These are phyloP conservation scores for Geopyxis carbonaria DNA, from an alignment of 495 filamentous ascomycete genomes.

Conservation along the genomic window DNA sequence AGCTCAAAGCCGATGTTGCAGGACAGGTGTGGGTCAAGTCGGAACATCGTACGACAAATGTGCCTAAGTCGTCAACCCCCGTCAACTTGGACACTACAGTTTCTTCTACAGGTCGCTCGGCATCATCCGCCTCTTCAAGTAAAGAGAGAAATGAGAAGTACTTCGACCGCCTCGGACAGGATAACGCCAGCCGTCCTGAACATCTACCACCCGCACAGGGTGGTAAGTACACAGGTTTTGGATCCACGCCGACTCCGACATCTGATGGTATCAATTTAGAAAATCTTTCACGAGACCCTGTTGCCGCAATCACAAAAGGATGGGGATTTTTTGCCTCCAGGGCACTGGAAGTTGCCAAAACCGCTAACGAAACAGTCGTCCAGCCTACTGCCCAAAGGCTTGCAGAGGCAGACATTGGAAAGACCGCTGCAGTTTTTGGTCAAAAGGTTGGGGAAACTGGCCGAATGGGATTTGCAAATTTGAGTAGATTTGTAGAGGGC, in stretches of 20 bases:
- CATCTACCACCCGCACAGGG: constrained; percentile 70
- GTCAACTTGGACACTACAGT: neutral
- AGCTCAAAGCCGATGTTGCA: constrained; percentile 64
- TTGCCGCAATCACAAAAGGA: constrained; percentile 74
- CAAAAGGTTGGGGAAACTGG: constrained; percentile 49
- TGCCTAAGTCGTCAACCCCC: constrained; percentile 10
- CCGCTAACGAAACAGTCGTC: constrained; percentile 71
- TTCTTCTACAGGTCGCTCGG: constrained; percentile 7
- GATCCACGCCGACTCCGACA: constrained; percentile 41
- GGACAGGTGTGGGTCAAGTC: constrained; percentile 61
- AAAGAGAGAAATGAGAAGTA: constrained; percentile 71
- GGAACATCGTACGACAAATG: constrained; percentile 31
- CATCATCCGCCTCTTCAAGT: constrained; percentile 5
- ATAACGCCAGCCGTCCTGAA: constrained; percentile 60
- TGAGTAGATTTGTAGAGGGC: constrained; percentile 52
- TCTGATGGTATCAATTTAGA: constrained; percentile 33
- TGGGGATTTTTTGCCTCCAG: constrained; percentile 85
- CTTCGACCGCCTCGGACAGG: constrained; percentile 63
- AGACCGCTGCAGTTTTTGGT: constrained; percentile 47
- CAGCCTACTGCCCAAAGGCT: constrained; percentile 81
- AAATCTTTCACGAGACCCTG: constrained; percentile 78
- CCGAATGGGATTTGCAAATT: constrained; percentile 58
- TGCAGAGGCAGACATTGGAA: constrained; percentile 71
- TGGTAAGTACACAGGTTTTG: constrained; percentile 84
- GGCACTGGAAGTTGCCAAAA: constrained; percentile 76